Conservation (phyloP, 1,139 yeast species). For the Kodamaea fungicola region DNA sequence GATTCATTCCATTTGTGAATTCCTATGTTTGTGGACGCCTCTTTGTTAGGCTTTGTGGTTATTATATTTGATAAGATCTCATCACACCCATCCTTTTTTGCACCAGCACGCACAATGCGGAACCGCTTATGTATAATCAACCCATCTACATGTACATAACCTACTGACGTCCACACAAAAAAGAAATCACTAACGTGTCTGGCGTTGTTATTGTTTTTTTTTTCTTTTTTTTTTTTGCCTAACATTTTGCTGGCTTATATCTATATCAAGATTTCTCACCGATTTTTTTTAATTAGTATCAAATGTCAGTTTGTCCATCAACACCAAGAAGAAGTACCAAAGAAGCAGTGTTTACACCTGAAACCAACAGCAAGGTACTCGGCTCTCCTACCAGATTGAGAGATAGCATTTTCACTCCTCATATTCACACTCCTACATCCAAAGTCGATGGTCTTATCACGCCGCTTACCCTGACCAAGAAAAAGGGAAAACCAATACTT, state of each 20-base stretch:
- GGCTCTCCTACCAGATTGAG: background rate
- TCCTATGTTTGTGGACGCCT: no score
- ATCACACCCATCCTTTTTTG: background rate
- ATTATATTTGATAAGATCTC: background rate
- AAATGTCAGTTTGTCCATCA: conserved; percentile 3
- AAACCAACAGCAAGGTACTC: conserved; percentile 4
- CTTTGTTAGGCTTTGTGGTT: no score
- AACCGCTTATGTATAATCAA: background rate
- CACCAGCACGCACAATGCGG: background rate
- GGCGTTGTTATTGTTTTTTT: background rate
- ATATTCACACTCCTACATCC: conserved; percentile 1
- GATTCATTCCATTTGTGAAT: no score
- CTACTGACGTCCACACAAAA: background rate
- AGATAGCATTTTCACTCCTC: background rate
- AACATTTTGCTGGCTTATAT: conserved; percentile 3
- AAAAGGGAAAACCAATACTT: conserved; percentile 5
- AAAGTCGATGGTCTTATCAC: conserved; percentile 8
- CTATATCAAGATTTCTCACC: background rate
- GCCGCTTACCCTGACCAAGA: conserved; percentile 11
- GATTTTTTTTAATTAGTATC: conserved; percentile 1
- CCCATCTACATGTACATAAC: background rate
- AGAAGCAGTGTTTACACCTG: conserved; percentile 3
- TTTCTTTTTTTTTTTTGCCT: background rate
- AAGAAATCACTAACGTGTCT: background rate
- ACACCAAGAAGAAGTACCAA: conserved; percentile 4